Base-by-base conservation (phyloP, 179 eudicot species). In the Spergularia azorica region DNA sequence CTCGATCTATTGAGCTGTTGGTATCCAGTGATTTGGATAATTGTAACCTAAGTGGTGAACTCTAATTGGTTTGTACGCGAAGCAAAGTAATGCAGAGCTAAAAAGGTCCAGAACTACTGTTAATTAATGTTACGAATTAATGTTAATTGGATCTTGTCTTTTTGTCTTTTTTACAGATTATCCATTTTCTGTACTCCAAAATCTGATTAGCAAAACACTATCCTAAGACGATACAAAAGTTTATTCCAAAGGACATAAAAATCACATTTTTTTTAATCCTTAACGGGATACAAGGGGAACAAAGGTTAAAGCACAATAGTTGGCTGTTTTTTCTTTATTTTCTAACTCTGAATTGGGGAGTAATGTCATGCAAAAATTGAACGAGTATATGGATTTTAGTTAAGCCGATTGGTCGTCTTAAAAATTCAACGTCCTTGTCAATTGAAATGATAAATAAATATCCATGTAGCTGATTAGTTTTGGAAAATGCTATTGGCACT, bases 231-330 rank as follows among this genome's bases (percentile, higher is more conserved):
- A 74, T 20, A 63, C 61, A 51, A 50, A 74, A 63, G 21, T 15
- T 3, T 5, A 67, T 8, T 39, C 4, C n/a, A 20, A 32, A 4
- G 26, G 12, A 60, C 57, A 4, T 18, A 59, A 60, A 60, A 43
- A 32, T 5, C 60, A 7, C 51, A 55, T 58, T 36, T 36, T 36
- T 36, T 36, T 36, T 36, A 26, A 26, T 36, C 4, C 39, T 3
- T 36, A 36, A 36, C 39, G 39, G 39, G 39, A 36, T 36, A 76
- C 80, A 81, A 57, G 74, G 84, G 57, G 80, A 72, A 76, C 80
- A 76, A 81, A 76, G 76, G 70, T 32, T 59, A 76, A 81, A 71
- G 80, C 39, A 51, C 10, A 59, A 7, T 57, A 21, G n/a, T 13
- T 60, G 20, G 10, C 68, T 26, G n/a, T 14, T n/a, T 14, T 60